phyloP scores from a whole-genome alignment of 345 rosid genomes.

The Aethionema arabicum region DNA sequence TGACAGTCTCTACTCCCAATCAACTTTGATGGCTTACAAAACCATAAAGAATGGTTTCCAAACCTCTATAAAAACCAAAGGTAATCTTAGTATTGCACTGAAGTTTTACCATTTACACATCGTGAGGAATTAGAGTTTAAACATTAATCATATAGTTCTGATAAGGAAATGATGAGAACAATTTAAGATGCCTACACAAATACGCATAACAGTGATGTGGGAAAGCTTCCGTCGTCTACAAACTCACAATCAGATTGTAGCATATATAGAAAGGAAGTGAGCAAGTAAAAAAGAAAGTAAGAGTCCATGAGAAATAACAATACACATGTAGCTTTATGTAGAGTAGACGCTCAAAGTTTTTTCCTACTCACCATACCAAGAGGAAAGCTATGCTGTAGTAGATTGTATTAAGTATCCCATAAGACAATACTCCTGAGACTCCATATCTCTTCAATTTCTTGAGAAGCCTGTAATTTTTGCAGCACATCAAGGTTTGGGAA shows the following conservation, averaged over 20 bases:
- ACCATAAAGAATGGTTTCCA: too few species aligned
- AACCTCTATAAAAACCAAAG: too few species aligned
- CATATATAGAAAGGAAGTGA: not conserved
- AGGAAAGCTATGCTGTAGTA: conserved; percentile 77
- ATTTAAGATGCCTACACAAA: too few species aligned
- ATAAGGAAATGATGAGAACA: too few species aligned
- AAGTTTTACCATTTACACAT: too few species aligned
- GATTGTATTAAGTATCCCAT: conserved; percentile 76
- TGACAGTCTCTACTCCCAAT: too few species aligned
- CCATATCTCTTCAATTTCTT: conserved; percentile 76
- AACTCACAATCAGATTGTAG: not conserved
- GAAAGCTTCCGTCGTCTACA: not conserved
- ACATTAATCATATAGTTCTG: not conserved
- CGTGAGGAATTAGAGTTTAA: too few species aligned
- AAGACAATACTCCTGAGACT: conserved; percentile 74
- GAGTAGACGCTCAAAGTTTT: not conserved
- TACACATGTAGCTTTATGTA: not conserved
- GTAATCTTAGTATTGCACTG: too few species aligned
- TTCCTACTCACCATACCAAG: conserved; percentile 69
- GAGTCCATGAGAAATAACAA: conserved; percentile 43
- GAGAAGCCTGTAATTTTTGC: conserved; percentile 48
- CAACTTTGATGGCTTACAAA: too few species aligned
- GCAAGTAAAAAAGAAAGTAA: conserved; percentile 8
- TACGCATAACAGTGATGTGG: too few species aligned
- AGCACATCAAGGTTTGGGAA: conserved; percentile 7